A percentile compares a stretch with the other conserved stretches of the same genome.
Conservation (phyloP, 345 rosid genomes). For the Moricandia moricandioides region DNA sequence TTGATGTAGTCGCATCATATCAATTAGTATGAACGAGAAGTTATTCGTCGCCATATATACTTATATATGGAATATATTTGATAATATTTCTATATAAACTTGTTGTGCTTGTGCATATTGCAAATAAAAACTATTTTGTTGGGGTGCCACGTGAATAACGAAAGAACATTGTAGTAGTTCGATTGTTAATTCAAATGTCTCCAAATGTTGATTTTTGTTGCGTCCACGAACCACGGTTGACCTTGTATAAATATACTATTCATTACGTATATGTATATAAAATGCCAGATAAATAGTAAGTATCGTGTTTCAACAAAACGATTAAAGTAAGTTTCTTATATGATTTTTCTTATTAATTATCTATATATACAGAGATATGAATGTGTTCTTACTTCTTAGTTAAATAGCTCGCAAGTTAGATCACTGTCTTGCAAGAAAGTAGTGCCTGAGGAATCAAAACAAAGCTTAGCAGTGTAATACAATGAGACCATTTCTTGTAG, state of each 20-base stretch:
- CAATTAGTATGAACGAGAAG: neutral
- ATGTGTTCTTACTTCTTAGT: neutral
- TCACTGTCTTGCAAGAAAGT: neutral
- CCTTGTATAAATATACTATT: neutral
- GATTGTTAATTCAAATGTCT: neutral
- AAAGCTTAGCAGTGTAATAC: neutral
- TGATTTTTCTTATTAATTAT: neutral
- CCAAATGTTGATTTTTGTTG: neutral
- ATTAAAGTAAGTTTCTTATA: too few relatives aligned
- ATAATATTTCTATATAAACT: neutral
- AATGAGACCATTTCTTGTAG: neutral
- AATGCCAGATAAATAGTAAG: neutral
- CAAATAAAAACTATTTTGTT: neutral
- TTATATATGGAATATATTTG: neutral
- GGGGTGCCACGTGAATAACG: neutral
- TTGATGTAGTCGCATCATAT: constrained; percentile 4
- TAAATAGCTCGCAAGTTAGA: neutral
- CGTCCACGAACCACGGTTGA: neutral
- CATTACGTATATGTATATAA: neutral
- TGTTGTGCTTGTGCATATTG: neutral
- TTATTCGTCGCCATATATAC: neutral
- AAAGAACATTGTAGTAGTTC: neutral
- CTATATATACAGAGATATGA: neutral
- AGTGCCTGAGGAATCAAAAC: neutral
- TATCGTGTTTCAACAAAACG: too few relatives aligned